phyloP scores from a whole-genome alignment of 345 rosid species.

The Eutrema yunnanense region DNA sequence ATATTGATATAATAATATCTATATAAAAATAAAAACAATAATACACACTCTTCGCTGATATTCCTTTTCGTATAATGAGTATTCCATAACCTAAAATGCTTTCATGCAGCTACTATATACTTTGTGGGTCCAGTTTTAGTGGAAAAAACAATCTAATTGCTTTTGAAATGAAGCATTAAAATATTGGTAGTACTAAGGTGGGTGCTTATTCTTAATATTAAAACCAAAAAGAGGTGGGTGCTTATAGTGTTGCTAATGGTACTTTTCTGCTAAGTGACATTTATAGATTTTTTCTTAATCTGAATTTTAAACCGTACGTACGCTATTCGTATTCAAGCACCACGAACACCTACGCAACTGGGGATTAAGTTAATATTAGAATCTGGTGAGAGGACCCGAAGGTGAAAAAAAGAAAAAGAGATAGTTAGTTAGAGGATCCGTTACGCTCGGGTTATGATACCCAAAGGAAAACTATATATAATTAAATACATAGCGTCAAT shows the following conservation, averaged over 20 bases:
- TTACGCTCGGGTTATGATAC: background rate
- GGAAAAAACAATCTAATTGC: too few species aligned
- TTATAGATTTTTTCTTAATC: background rate
- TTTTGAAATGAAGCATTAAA: background rate
- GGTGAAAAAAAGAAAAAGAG: background rate
- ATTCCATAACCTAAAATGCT: background rate
- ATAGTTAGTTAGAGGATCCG: background rate
- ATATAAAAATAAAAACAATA: background rate
- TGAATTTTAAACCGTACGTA: background rate
- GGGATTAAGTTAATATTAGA: background rate
- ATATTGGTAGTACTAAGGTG: background rate
- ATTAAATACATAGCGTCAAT: too few species aligned
- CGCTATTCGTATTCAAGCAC: background rate
- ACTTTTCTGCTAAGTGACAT: background rate
- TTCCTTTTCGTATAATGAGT: background rate
- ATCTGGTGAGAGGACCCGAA: background rate
- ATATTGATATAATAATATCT: background rate
- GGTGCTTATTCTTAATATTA: background rate
- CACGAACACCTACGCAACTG: background rate
- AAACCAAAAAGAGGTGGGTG: background rate
- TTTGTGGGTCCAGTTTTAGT: background rate
- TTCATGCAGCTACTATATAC: background rate
- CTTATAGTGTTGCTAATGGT: background rate
- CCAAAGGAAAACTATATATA: background rate
- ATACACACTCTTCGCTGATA: background rate